A percentile compares a stretch with the other conserved stretches of the same genome.
Conservation (phyloP, 2,329 filamentous ascomycete species). For the Talaromyces marneffei region DNA sequence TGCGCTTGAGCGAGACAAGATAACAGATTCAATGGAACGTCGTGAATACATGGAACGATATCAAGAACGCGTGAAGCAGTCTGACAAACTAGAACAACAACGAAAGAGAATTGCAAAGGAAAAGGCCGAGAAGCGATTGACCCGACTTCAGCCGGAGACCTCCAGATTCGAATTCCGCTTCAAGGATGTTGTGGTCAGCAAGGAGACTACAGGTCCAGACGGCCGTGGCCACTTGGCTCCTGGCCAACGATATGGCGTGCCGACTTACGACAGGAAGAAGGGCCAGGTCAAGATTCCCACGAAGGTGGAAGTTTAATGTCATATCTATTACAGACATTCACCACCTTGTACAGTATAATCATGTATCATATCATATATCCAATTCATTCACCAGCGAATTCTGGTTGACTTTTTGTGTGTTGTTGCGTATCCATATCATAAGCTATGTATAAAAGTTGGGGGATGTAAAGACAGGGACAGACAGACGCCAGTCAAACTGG, state of each 20-base stretch:
- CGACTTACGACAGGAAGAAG: slow-evolving; percentile 57
- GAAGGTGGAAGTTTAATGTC: slow-evolving; percentile 49
- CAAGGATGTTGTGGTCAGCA: slow-evolving; percentile 48
- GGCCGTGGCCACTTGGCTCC: slow-evolving; percentile 50
- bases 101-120: slow-evolving; percentile 36
- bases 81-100: slow-evolving; percentile 36
- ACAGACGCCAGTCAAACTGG: no score
- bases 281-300: slow-evolving; percentile 60
- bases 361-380: slow-evolving; percentile 6
- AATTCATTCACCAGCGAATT: not conserved
- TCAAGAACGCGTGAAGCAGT: slow-evolving; percentile 38
- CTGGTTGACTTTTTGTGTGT: not conserved
- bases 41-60: slow-evolving; percentile 35
- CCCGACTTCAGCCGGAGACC: slow-evolving; percentile 41
- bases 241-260: slow-evolving; percentile 57
- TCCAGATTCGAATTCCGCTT: slow-evolving; percentile 57
- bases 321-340: not conserved
- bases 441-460: not conserved
- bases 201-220: slow-evolving; percentile 50
- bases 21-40: slow-evolving; percentile 31
- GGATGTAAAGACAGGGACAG: not conserved
- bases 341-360: not conserved
- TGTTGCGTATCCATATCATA: not conserved
- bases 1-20: slow-evolving; percentile 42
- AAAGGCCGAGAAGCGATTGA: slow-evolving; percentile 40